Base-by-base conservation (phyloP, 2,329 filamentous ascomycete species). In the Emericellopsis atlantica region DNA sequence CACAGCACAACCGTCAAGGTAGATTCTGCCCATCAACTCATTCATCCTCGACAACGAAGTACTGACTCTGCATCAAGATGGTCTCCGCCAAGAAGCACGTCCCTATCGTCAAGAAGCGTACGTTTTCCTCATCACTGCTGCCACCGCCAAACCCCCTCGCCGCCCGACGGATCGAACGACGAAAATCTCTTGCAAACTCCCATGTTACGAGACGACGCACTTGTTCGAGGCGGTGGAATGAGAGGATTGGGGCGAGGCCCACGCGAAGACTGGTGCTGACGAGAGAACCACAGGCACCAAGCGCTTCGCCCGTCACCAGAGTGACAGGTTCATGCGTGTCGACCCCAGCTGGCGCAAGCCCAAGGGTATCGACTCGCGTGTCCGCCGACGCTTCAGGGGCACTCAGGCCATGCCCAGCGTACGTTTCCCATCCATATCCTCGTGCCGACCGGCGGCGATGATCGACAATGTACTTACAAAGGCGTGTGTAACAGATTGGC, bases 91-190 rank as follows among this genome's bases (percentile, higher is more conserved):
- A 93, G 85, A 93, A 94, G 79, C 92, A 96, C 74, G 81, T 96
- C 66, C 83, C 89, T 64, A 98, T 98, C 79, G 86, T 98, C 66
- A 98, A 98, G 87, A 98, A 98, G 88, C 88, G 88, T 94, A 90
- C 65, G 87, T 88, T 61, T 54, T 39, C 32, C 35, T 23, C 14
- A 43, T 36, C 35, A 44, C 49, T 40, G 32, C 40, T 40, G 26
- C 41, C 18, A 35, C 32, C 22, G 36, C 40, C 34, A 37, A 38
- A 42, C n/a, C 6, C 24, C 32, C 24, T n/a, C 33, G n/a, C 35
- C 15, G 38, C 15, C 16, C 40, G 32, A 38, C 40, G 40, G 40
- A 45, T 18, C 26, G 26, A 29, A 12, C 4, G 26, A 12, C 26
- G 26, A 29, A 29, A 29, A 9, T 29, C 26, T 21, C 26, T 29